A percentile compares a stretch with the other conserved stretches of the same genome.
Evolutionary conservation across 2,329 filamentous ascomycete species (phyloP).

Genomic region (Botryotinia convoluta): DNA sequence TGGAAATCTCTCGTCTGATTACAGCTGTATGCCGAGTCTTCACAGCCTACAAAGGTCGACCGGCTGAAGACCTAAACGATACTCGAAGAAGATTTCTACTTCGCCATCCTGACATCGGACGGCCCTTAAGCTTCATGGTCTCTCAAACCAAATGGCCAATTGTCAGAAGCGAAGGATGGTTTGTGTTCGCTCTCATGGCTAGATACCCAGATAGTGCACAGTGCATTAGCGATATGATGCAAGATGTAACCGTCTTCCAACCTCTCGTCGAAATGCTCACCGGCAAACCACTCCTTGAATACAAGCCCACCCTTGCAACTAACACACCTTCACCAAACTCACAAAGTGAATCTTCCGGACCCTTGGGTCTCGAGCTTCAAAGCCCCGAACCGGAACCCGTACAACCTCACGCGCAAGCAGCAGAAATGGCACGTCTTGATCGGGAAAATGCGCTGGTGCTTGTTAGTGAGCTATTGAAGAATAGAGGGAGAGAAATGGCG

Average conservation of each 20-base stretch:
- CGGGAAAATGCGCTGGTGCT: slow-evolving; percentile 61
- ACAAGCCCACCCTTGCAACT: slow-evolving; percentile 13
- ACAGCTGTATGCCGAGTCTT: slow-evolving; percentile 54
- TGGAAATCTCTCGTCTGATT: slow-evolving; percentile 56
- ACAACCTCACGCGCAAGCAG: slow-evolving; percentile 34
- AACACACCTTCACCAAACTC: neutral
- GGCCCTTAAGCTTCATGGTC: slow-evolving; percentile 51
- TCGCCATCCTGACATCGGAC: slow-evolving; percentile 35
- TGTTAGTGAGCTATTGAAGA: slow-evolving; percentile 53
- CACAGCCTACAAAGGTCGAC: slow-evolving; percentile 43
- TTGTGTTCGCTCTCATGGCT: slow-evolving; percentile 60
- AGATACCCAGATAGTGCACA: slow-evolving; percentile 50
- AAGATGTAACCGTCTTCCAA: slow-evolving; percentile 44
- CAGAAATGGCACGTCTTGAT: slow-evolving; percentile 51
- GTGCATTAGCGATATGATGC: slow-evolving; percentile 46
- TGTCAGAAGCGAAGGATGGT: slow-evolving; percentile 60
- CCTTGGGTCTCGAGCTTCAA: neutral
- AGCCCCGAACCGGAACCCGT: slow-evolving; percentile 23
- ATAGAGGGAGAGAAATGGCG: slow-evolving; percentile 44
- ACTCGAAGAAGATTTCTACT: slow-evolving; percentile 37
- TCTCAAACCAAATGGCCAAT: slow-evolving; percentile 58
- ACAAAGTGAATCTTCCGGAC: slow-evolving; percentile 1
- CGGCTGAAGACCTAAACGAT: slow-evolving; percentile 39
- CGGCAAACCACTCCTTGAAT: slow-evolving; percentile 40
- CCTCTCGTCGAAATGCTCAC: slow-evolving; percentile 50